Percentiles rank a stretch among this genome's conserved stretches.
phyloP scores from a whole-genome alignment of 148 eudicot genomes.

The Dysphania ambrosioides region DNA sequence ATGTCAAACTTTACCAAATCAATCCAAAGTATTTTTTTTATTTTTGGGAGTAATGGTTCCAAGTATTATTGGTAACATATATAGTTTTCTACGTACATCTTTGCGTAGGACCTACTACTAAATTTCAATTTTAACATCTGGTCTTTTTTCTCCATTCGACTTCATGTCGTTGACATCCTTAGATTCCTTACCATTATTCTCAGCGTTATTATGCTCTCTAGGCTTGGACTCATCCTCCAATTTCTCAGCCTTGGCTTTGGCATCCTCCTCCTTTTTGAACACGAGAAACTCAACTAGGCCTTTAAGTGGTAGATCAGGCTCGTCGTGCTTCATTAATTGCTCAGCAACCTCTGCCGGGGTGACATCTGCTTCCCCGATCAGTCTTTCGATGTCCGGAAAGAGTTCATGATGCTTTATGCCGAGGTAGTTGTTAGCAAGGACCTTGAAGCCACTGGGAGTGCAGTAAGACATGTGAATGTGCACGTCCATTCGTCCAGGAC shows the following conservation, averaged over 20 bases:
- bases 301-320: slow-evolving; percentile 22
- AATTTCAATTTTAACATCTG: neutral
- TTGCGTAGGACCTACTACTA: neutral
- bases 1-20: too few relatives aligned
- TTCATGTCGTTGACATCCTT: neutral
- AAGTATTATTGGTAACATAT: neutral
- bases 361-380: slow-evolving; percentile 24
- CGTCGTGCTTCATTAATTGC: slow-evolving; percentile 37
- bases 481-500: slow-evolving; percentile 64
- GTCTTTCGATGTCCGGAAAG: slow-evolving; percentile 27
- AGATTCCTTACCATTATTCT: neutral
- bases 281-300: slow-evolving; percentile 30
- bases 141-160: neutral
- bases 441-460: slow-evolving; percentile 30
- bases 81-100: neutral
- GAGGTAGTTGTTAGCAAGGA: slow-evolving; percentile 40
- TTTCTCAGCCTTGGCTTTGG: slow-evolving; percentile 25
- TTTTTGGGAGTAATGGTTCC: too few relatives aligned
- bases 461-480: slow-evolving; percentile 60
- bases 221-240: neutral
- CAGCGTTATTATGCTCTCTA: neutral
- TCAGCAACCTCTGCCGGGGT: slow-evolving; percentile 51
- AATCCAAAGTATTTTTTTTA: too few relatives aligned
- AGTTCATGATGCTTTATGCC: slow-evolving; percentile 27
- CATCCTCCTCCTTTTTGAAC: slow-evolving; percentile 22